phyloP scores from a whole-genome alignment of 148 eudicot species.

The Euryodendron excelsum region DNA sequence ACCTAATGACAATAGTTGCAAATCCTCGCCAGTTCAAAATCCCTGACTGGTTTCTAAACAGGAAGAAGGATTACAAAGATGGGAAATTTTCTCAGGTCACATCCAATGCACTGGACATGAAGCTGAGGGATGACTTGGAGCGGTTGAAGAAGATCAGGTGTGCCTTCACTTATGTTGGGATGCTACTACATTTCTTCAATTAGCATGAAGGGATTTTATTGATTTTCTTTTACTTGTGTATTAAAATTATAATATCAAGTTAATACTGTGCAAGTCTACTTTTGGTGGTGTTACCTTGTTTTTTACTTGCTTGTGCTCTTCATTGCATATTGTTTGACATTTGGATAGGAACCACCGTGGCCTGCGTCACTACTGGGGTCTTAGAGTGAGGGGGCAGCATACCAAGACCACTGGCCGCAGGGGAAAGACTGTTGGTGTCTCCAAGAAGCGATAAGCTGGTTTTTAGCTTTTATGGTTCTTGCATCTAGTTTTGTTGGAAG shows the following conservation, averaged over 20 bases:
- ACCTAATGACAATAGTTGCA: constrained; percentile 72
- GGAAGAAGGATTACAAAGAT: constrained; percentile 96
- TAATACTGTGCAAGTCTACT: too few species aligned
- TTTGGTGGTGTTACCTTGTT: too few species aligned
- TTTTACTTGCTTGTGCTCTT: background rate
- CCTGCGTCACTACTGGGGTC: constrained; percentile 95
- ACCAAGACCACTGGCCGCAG: constrained; percentile 97
- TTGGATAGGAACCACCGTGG: constrained; percentile 77
- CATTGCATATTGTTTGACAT: background rate
- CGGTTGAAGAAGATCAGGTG: constrained; percentile 90
- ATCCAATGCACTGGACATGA: constrained; percentile 92
- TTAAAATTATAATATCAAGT: too few species aligned
- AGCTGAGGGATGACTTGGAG: constrained; percentile 90
- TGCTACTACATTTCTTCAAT: too few species aligned
- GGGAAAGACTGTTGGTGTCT: constrained; percentile 97
- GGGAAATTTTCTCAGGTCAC: constrained; percentile 82
- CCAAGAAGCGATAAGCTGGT: constrained; percentile 73
- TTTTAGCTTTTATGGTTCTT: background rate
- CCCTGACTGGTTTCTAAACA: constrained; percentile 88
- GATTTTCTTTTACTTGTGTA: too few species aligned
- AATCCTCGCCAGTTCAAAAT: constrained; percentile 89
- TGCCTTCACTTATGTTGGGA: background rate
- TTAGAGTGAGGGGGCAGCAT: constrained; percentile 92
- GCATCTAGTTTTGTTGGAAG: background rate
- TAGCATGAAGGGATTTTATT: too few species aligned